Evolutionary conservation across 257 asterid genomes (phyloP), one percentile per base, ranked within the genome.

Genomic region (Nicotiana noctiflora): DNA sequence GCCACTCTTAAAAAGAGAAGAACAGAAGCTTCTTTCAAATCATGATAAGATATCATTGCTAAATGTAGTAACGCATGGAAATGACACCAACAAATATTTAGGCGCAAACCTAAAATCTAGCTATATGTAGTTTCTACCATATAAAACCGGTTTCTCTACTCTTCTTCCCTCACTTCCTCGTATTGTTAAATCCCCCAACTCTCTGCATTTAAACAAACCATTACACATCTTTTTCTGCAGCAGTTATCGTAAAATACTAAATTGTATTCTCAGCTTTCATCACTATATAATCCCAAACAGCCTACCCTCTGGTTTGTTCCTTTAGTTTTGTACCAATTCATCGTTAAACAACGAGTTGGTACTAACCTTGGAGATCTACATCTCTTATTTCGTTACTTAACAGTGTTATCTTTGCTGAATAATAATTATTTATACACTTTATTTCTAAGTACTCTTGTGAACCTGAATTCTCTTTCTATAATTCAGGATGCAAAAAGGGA

Each of bases 401-500:
- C 77, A 70, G 59, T 23, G 60, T 49, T 25, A 19, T 49, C 8
- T 49, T 21, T 49, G 44, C 32, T 49, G 23, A 51, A 46, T 23
- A 23, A 46, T 8, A 56, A 56, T 0, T 56, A 11, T 51, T 51
- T 51, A 51, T 14, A 3, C 56, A 51, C 56, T 51, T 51, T 12
- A 5, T 56, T 56, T 53, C 7, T 6, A 72, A 12, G 77, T 44
- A 19, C 34, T 70, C 59, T 11, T 70, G 77, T 70, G 21, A 72
- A 74, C 60, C 61, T 74, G 78, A 70, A 23, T 23, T 74, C 5
- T 49, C 23, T 0, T 32, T 79, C 40, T 63, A 17, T 74, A 62
- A 81, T 86, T 76, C 96, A 94, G 98, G 93, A 84, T 6, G 89
- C 82, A 86, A 68, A 21, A 14, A 53, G 61, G 27, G 85, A 56